phyloP scores from a whole-genome alignment of 176 grass and related monocot species.

The Bonia amplexicaulis region DNA sequence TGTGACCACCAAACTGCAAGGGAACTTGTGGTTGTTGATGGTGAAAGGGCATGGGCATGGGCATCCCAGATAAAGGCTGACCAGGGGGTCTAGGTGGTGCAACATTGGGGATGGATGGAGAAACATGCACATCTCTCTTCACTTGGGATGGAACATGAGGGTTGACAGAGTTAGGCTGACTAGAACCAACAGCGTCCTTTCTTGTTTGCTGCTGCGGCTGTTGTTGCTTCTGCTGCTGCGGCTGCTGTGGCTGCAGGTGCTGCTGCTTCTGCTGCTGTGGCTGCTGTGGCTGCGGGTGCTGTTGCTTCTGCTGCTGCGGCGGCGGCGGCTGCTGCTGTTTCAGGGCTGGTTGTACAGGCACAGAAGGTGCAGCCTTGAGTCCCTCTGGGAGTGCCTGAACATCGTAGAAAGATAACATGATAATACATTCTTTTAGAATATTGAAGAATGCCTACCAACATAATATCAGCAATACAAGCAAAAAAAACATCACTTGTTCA shows the following conservation, averaged over 20 bases:
- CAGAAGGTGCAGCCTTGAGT: constrained; percentile 34
- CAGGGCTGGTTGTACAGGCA: constrained; percentile 31
- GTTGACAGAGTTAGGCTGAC: constrained; percentile 40
- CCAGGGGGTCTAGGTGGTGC: constrained; percentile 34
- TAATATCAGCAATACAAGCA: constrained; percentile 2
- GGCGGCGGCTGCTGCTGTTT: constrained; percentile 47
- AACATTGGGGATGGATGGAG: constrained; percentile 34
- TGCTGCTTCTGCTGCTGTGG: not conserved
- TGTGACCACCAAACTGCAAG: constrained; percentile 71
- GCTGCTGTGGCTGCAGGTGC: constrained; percentile 1
- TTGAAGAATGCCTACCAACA: not conserved
- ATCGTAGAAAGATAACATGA: not conserved
- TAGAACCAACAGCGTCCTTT: constrained; percentile 40
- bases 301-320: not conserved
- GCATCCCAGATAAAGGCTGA: constrained; percentile 34
- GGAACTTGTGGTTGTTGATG: constrained; percentile 51
- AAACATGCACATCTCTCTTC: constrained; percentile 39
- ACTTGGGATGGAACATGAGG: constrained; percentile 39
- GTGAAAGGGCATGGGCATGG: constrained; percentile 47
- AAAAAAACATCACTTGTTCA: constrained; percentile 15
- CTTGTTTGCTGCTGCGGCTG: constrained; percentile 24
- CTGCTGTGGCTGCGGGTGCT: constrained; percentile 1
- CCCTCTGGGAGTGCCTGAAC: constrained; percentile 48
- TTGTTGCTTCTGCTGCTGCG: constrained; percentile 4
- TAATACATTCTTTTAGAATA: constrained; percentile 5